Evolutionary conservation across 768 basidiomycete species (phyloP).

Genomic region (Paxillus involutus): DNA sequence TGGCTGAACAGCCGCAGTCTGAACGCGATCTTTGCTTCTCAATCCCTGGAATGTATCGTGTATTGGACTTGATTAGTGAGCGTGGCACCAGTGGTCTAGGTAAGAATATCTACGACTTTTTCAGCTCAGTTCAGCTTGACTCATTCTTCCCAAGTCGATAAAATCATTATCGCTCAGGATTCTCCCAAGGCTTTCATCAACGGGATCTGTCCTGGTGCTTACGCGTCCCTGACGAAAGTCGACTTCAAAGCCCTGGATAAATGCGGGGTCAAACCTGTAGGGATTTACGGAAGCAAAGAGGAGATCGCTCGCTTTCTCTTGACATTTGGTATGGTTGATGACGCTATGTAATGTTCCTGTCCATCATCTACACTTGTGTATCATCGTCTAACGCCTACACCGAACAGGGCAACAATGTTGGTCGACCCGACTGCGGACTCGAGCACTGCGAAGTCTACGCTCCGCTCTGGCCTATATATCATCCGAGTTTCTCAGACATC

Average conservation of each 20-base stretch:
- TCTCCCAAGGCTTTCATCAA: conserved; percentile 51
- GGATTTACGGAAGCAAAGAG: conserved; percentile 55
- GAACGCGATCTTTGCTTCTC: conserved; percentile 26
- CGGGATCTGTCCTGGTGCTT: conserved; percentile 48
- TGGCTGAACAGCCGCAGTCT: conserved; percentile 3
- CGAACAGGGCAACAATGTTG: conserved; percentile 14
- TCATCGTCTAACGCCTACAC: background rate
- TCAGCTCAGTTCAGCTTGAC: background rate
- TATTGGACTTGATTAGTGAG: conserved; percentile 55
- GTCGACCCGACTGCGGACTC: background rate
- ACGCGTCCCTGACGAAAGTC: conserved; percentile 54
- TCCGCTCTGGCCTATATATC: conserved; percentile 55
- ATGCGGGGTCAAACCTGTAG: conserved; percentile 45
- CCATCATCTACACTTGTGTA: background rate
- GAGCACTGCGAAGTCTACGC: conserved; percentile 13
- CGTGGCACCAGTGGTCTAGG: conserved; percentile 52
- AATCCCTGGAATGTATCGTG: conserved; percentile 48
- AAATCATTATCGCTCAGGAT: conserved; percentile 59
- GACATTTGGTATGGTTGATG: conserved; percentile 36
- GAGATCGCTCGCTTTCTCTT: conserved; percentile 50
- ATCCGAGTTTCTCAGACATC: conserved; percentile 23
- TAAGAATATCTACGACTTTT: conserved; percentile 19
- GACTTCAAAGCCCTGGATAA: conserved; percentile 55
- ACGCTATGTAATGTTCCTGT: conserved; percentile 36
- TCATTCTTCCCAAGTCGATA: conserved; percentile 45